Evolutionary conservation across 768 basidiomycete species (phyloP), one percentile per base, ranked within the genome.

Genomic region (Calvatia gigantea): DNA sequence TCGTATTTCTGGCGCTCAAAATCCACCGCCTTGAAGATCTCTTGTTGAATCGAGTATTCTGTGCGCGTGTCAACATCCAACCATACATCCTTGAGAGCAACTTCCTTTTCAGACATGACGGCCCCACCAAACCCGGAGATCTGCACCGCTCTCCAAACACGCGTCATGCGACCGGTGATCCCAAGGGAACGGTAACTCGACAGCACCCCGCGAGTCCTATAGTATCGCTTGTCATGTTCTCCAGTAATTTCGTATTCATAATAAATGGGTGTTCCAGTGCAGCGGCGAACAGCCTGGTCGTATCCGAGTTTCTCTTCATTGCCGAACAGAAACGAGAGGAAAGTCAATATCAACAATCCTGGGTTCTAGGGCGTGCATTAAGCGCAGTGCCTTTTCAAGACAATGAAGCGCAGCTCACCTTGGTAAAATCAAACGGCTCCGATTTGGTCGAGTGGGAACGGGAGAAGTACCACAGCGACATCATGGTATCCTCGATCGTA

Each of bases 11-110:
- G 19, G 17, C 19, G 11, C 19, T 42, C 17, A 17, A 47, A 12
- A 12, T 61, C 38, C 3, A 60, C 39, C 19, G 45, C 52, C 8
- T 50, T 8, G 38, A 58, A 58, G 27, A 65, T 56, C 25, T 17
- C 33, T 1, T 45, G 11, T 37, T 63, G 62, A 25, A 63, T 60
- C 25, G 60, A 21, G 6, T n/a, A 11, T 31, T 63, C 61, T 2
- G 59, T 59, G 7, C n/a, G 14, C 14, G 61, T 51, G 6, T 19
- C 27, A 0, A 21, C 35, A 21, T 62, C 59, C 6, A 65, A 41
- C 62, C 62, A 65, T 11, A 63, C 60, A 37, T 65, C 61, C 49
- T 63, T 62, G 21, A 65, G 29, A 11, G 60, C 59, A 1, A 49
- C 32, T 4, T 17, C 7, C 7, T 17, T 25, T 12, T 17, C 7